These are phyloP conservation scores for Pseudocercospora macadamiae DNA, from an alignment of 2,329 filamentous ascomycete species.

Conservation along the genomic window DNA sequence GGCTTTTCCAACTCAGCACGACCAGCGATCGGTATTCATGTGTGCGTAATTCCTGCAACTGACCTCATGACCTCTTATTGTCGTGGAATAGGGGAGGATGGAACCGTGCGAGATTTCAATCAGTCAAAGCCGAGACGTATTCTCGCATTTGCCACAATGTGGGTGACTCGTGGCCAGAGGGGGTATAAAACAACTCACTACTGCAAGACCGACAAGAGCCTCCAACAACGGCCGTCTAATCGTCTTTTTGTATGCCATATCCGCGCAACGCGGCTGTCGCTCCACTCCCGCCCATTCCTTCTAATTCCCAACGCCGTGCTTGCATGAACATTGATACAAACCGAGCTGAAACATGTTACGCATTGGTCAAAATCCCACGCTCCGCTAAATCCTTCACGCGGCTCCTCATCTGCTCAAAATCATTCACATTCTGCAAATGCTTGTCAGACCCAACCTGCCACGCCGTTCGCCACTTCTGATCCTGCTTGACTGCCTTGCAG, in stretches of 20 bases:
- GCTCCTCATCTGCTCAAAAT: slow-evolving; percentile 57
- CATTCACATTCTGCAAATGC: slow-evolving; percentile 62
- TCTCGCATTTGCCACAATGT: too few species aligned
- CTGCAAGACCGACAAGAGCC: neutral
- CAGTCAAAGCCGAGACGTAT: too few species aligned
- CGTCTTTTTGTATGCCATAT: slow-evolving; percentile 4
- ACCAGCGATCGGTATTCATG: too few species aligned
- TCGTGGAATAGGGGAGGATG: too few species aligned
- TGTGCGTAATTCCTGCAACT: too few species aligned
- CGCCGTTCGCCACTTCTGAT: slow-evolving; percentile 63
- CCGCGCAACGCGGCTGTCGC: neutral
- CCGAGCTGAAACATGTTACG: neutral
- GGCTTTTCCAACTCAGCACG: too few species aligned
- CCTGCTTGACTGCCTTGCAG: slow-evolving; percentile 63
- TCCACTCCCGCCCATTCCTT: neutral
- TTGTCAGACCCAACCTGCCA: slow-evolving; percentile 64
- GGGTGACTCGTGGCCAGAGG: too few species aligned
- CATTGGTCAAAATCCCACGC: slow-evolving; percentile 29
- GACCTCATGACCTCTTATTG: too few species aligned
- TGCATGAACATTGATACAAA: too few species aligned
- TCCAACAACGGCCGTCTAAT: slow-evolving; percentile 5
- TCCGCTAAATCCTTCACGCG: slow-evolving; percentile 38
- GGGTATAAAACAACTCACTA: neutral
- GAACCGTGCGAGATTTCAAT: too few species aligned
- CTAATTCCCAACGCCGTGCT: neutral